Evolutionary conservation across 768 basidiomycete genomes (phyloP), one percentile per base, ranked within the genome.

Genomic region (Agrocybe praecox): DNA sequence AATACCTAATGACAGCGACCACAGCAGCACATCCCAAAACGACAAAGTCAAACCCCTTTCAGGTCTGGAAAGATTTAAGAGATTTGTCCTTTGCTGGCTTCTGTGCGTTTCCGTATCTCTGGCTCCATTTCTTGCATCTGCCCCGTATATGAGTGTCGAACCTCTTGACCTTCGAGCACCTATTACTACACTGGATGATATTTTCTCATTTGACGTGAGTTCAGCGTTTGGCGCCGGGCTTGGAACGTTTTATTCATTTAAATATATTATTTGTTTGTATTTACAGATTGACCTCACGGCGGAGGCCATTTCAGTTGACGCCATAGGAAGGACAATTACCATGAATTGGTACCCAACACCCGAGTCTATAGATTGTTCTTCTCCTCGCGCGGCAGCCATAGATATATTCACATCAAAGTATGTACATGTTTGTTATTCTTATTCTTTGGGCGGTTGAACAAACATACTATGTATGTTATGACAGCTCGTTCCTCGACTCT

Each of bases 291-390:
- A 40, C n/a, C 52, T 61, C 7, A 51, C 34, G 1, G 52, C 46
- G 10, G 60, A 61, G 19, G 24, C 45, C 6, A 26, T 61, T 12
- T 49, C 60, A 7, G 56, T 55, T 1, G 60, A 61, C 36, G 56
- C 60, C 5, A 18, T 61, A 24, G 40, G 52, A 32, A 49, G 60
- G 19, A 57, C 52, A 17, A 46, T 61, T 11, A 44, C 47, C 2
- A 54, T 61, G 48, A 52, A 57, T 15, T 61, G 60, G 60, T 61
- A 57, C 33, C 60, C 60, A 1, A 14, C 6, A 1, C 17, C 51
- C 26, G 44, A 43, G 8, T 10, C n/a, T 19, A 6, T 49, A 1
- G 29, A 51, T 17, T 61, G 60, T n/a, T 26, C 29, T 2, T 2
- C 46, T 7, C n/a, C 36, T 9, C 11, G n/a, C 8, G 10, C 40